Conservation (phyloP, 2,329 filamentous ascomycete genomes). For the Alternaria triticina region DNA sequence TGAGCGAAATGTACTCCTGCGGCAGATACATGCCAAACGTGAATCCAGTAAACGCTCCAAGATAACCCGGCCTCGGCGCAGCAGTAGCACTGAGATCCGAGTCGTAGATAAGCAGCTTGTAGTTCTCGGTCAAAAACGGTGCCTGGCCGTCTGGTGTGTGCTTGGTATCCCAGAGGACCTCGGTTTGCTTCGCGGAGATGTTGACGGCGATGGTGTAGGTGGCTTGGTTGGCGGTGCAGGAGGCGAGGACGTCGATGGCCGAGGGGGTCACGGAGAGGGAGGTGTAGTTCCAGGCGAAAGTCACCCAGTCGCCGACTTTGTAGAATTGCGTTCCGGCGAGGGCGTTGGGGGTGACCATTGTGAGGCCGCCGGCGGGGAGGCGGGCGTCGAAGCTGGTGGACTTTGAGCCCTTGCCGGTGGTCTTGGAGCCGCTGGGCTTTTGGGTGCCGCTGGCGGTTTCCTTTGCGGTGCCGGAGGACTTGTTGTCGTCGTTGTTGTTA, state of each 20-base stretch:
- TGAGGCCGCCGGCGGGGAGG: conserved; percentile 64
- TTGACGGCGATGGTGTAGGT: conserved; percentile 69
- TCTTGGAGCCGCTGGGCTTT: conserved; percentile 28
- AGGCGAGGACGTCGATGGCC: conserved; percentile 67
- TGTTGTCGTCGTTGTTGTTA: conserved; percentile 18
- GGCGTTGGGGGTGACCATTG: conserved; percentile 65
- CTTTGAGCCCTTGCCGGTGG: conserved; percentile 27
- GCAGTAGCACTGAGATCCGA: conserved; percentile 59
- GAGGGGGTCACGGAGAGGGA: conserved; percentile 65
- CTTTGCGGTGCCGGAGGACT: conserved; percentile 18
- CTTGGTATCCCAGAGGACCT: conserved; percentile 66
- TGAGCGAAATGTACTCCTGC: conserved; percentile 58
- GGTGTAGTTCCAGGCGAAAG: conserved; percentile 74
- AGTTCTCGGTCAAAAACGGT: conserved; percentile 64
- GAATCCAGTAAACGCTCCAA: conserved; percentile 59
- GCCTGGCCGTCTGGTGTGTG: conserved; percentile 31
- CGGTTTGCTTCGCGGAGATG: conserved; percentile 60
- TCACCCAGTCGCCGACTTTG: conserved; percentile 68
- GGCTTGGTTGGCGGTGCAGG: conserved; percentile 63
- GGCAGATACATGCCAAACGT: conserved; percentile 69
- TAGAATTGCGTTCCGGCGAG: conserved; percentile 62
- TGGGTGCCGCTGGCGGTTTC: conserved; percentile 26
- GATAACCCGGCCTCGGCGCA: conserved; percentile 60
- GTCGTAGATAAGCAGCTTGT: conserved; percentile 70
- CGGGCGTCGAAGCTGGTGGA: conserved; percentile 57